Evolutionary conservation across 1,284 basidiomycete species (phyloP), one percentile per base, ranked within the genome.

Genomic region (Puccinia hordei): DNA sequence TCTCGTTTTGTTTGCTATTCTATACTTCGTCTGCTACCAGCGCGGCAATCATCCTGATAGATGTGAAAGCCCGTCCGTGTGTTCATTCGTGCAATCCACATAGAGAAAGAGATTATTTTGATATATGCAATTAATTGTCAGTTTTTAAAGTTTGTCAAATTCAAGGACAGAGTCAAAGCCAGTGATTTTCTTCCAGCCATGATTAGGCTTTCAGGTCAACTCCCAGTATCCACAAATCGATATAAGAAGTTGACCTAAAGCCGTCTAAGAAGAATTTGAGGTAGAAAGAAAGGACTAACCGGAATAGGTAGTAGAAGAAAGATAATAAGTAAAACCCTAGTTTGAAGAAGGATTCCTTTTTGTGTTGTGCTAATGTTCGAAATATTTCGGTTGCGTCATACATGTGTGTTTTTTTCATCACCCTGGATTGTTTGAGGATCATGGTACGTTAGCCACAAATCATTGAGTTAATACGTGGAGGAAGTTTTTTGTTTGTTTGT

Each of bases 381-480:
- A 99, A 99, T 84, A 99, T 99, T 87, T 99, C 97, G 44, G 97
- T 99, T 75, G 96, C 96, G 86, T 99, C 96, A 86, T 98, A 96
- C 93, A 98, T 96, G 87, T 98, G 95, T 85, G 92, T 92, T 85
- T 95, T 95, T 86, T 91, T 91, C 85, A 93, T 90, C 85, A 98
- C 94, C 87, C 95, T 98, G 85, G 27, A 33, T 33, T 41, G 30
- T 59, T 49, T 8, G n/a, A 19, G n/a, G n/a, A 61, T 71, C 12
- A 24, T 24, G 1, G 9, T 5, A 24, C 1, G 33, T 53, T 27
- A 61, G 53, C n/a, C 22, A 19, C 4, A 55, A 55, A n/a, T 55
- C 53, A 55, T 17, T 6, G 19, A 3, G 9, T 55, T 55, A 12
- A 55, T 55, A 12, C 6, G 24, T 55, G 53, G 19, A 55, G 24